These are phyloP conservation scores for Fusarium sp. DNA, from an alignment of 2,329 filamentous ascomycete species.

Conservation along the genomic window DNA sequence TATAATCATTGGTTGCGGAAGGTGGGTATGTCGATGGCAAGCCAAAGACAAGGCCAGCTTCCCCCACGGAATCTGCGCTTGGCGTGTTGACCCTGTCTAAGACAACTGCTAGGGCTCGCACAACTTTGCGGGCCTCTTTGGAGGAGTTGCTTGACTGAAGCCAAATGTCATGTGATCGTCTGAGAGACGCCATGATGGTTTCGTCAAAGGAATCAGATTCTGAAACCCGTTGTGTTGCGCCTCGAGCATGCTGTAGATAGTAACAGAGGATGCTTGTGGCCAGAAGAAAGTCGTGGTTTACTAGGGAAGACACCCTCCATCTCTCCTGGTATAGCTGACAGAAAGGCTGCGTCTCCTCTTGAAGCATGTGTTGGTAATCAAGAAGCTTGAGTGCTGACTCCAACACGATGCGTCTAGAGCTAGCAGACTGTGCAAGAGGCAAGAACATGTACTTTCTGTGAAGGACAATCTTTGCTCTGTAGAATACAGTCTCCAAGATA, in stretches of 20 bases:
- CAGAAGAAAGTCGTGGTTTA: conserved; percentile 7
- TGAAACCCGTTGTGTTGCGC: not conserved
- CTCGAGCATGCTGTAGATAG: not conserved
- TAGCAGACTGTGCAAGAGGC: fast-evolving
- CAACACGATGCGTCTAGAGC: conserved; percentile 5
- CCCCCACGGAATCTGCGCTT: not conserved
- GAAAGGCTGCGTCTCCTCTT: conserved; percentile 6
- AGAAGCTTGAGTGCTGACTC: conserved; percentile 18
- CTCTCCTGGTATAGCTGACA: conserved; percentile 18
- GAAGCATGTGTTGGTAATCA: conserved; percentile 8
- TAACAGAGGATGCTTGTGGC: not conserved
- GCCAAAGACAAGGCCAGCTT: fast-evolving
- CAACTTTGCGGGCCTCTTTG: not conserved
- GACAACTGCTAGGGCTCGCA: not conserved
- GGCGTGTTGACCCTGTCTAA: fast-evolving
- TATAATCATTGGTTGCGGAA: not conserved
- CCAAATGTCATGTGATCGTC: conserved; percentile 13
- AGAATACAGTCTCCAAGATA: not conserved
- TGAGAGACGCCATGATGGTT: not conserved
- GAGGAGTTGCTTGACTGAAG: not conserved
- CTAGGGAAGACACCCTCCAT: conserved; percentile 7
- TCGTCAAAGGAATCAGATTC: not conserved
- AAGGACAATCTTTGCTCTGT: conserved; percentile 11
- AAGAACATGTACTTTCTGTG: conserved; percentile 15
- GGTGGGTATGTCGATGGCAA: not conserved